Evolutionary conservation across 441 rosid genomes (phyloP), one percentile per base, ranked within the genome.

Genomic region (Erodium moschatum): DNA sequence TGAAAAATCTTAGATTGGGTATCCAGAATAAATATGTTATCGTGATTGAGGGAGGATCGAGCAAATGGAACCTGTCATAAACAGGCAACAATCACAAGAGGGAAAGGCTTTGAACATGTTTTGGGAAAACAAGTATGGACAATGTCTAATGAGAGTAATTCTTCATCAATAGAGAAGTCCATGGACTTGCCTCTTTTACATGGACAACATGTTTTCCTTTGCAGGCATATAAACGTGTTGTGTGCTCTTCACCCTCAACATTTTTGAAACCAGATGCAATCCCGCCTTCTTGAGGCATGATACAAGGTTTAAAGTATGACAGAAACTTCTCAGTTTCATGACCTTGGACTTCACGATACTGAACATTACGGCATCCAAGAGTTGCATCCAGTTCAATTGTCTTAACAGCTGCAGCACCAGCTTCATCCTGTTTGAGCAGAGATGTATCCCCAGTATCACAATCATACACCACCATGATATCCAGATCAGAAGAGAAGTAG

Each of bases 341-440:
- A 75, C 99, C 96, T 67, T 96, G 99, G 20, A 87, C 85, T 86
- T 96, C 99, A 77, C 97, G 92, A 77, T 92, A 92, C 78, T 96
- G 29, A 58, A 58, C 63, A 58, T 29, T 13, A 7, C 98, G 96
- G 58, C 99, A 96, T 69, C 99, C 99, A 68, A 92, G 93, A 77
- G 68, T 85, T 21, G 97, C 87, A 81, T 95, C 99, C 62, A 95
- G 94, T 77, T 95, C 98, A 63, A 95, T 89, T 67, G 98, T 85
- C 78, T 95, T 95, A 70, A 90, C 84, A 70, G 99, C 98, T 66
- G 97, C 96, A 15, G 97, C 85, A 79, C 99, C 97, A 73, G 98
- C 84, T 81, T 92, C 99, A 84, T 95, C 99, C 98, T 95, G 72
- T 62, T 35, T 44, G 20, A 38, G 46, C 21, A 65, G 40, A 31